Conservation (phyloP, 257 asterid genomes). For the Mitragyna speciosa region DNA sequence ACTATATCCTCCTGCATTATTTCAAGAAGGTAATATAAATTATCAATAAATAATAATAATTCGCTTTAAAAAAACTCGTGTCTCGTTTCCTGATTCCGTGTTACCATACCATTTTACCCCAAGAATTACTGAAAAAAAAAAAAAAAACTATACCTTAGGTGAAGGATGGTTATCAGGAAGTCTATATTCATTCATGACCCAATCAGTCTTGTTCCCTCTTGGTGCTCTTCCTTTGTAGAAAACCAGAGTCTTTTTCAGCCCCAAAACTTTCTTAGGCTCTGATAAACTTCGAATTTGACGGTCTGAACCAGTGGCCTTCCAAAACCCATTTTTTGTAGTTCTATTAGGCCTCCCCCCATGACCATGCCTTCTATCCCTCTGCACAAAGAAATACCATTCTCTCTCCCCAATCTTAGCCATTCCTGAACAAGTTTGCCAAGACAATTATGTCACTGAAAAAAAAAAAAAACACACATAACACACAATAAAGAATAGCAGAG, state of each 20-base stretch:
- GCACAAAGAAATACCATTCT: slow-evolving; percentile 82
- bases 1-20: slow-evolving; percentile 53
- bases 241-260: slow-evolving; percentile 68
- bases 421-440: slow-evolving; percentile 27
- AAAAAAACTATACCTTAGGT: slow-evolving; percentile 34
- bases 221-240: slow-evolving; percentile 84
- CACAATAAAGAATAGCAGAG: background rate
- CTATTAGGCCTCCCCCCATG: slow-evolving; percentile 74
- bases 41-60: too few relatives aligned
- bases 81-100: too few relatives aligned
- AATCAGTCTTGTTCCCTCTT: slow-evolving; percentile 67
- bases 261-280: slow-evolving; percentile 48
- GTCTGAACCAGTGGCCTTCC: slow-evolving; percentile 93
- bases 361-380: slow-evolving; percentile 61
- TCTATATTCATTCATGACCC: slow-evolving; percentile 86
- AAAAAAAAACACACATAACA: background rate
- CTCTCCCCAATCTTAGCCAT: slow-evolving; percentile 72
- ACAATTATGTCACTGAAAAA: too few relatives aligned
- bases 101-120: too few relatives aligned
- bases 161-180: slow-evolving; percentile 50
- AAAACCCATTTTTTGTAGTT: slow-evolving; percentile 62
- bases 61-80: too few relatives aligned
- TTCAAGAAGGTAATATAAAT: too few relatives aligned
- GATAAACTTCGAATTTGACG: slow-evolving; percentile 43
- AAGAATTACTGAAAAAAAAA: too few relatives aligned